A percentile compares a stretch with the other conserved stretches of the same genome.
phyloP scores from a whole-genome alignment of 495 filamentous ascomycete genomes.

The Xylaria nigripes region DNA sequence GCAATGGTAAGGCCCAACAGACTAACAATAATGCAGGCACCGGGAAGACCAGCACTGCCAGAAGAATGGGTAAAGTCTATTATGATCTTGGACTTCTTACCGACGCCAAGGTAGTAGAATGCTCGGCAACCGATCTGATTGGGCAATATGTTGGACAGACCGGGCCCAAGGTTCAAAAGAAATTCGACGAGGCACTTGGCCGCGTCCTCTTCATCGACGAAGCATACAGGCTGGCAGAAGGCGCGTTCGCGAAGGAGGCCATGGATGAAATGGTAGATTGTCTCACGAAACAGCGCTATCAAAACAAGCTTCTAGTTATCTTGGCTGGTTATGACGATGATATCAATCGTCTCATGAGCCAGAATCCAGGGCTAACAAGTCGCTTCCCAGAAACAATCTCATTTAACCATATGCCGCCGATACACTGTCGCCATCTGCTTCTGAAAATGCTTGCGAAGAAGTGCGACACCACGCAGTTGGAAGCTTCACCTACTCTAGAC shows the following conservation, averaged over 20 bases:
- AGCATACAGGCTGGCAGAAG: slow-evolving; percentile 53
- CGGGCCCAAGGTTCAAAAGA: slow-evolving; percentile 51
- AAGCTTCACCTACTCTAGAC: slow-evolving; percentile 22
- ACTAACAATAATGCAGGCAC: slow-evolving; percentile 39
- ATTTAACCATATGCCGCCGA: slow-evolving; percentile 23
- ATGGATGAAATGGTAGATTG: slow-evolving; percentile 67
- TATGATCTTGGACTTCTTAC: slow-evolving; percentile 62
- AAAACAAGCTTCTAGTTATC: slow-evolving; percentile 60
- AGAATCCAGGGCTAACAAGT: slow-evolving; percentile 51
- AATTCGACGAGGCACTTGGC: slow-evolving; percentile 52
- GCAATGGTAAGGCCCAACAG: slow-evolving; percentile 21
- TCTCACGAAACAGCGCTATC: slow-evolving; percentile 55
- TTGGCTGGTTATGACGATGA: slow-evolving; percentile 66
- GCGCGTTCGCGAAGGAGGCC: slow-evolving; percentile 58
- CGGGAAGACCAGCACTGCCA: slow-evolving; percentile 66
- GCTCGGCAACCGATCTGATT: slow-evolving; percentile 54
- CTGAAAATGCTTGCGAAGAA: slow-evolving; percentile 14
- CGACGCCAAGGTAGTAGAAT: slow-evolving; percentile 47
- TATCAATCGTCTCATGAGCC: slow-evolving; percentile 60
- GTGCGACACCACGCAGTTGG: slow-evolving; percentile 35
- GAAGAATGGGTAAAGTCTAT: slow-evolving; percentile 63
- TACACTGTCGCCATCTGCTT: slow-evolving; percentile 35
- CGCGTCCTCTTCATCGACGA: slow-evolving; percentile 63
- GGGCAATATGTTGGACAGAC: slow-evolving; percentile 57
- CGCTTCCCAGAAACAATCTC: slow-evolving; percentile 44